Percentiles rank a stretch among this genome's conserved stretches.
Evolutionary conservation across 2,329 filamentous ascomycete genomes (phyloP).

Genomic region (Hypocrella siamensis): DNA sequence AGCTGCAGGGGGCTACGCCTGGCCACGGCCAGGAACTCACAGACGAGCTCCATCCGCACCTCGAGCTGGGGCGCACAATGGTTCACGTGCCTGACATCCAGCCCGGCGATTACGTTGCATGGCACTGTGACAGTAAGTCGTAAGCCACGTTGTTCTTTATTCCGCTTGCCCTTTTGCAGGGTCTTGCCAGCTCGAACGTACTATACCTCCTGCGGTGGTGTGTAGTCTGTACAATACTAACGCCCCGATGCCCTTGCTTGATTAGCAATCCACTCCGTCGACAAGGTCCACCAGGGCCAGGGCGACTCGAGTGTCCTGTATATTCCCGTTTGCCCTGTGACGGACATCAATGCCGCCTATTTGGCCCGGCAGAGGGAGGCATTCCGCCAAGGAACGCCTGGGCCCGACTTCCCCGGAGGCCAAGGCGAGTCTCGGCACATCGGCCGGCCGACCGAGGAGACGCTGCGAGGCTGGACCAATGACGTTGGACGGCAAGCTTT

Average conservation of each 20-base stretch:
- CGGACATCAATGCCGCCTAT: constrained; percentile 57
- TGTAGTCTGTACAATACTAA: neutral
- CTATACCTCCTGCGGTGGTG: too few species aligned
- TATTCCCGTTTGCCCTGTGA: constrained; percentile 74
- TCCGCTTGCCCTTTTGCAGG: too few species aligned
- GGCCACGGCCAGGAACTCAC: constrained; percentile 58
- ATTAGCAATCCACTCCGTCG: constrained; percentile 63
- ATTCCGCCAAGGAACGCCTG: constrained; percentile 52
- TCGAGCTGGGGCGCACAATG: constrained; percentile 52
- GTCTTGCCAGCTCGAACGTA: too few species aligned
- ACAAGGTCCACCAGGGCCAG: constrained; percentile 56
- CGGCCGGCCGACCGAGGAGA: constrained; percentile 25
- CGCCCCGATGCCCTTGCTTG: constrained; percentile 1
- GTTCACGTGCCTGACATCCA: constrained; percentile 51
- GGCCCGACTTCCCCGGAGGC: constrained; percentile 58
- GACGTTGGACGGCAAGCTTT: constrained; percentile 23
- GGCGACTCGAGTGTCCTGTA: constrained; percentile 75
- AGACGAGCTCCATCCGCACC: constrained; percentile 53
- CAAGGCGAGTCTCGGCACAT: constrained; percentile 45
- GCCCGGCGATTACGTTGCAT: constrained; percentile 67
- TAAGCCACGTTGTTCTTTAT: too few species aligned
- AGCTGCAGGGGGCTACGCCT: constrained; percentile 55
- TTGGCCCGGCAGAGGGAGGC: constrained; percentile 53
- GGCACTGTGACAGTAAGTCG: constrained; percentile 57
- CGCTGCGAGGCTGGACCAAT: constrained; percentile 17